phyloP scores from a whole-genome alignment of 2,329 filamentous ascomycete genomes.

The Claviceps africana region DNA sequence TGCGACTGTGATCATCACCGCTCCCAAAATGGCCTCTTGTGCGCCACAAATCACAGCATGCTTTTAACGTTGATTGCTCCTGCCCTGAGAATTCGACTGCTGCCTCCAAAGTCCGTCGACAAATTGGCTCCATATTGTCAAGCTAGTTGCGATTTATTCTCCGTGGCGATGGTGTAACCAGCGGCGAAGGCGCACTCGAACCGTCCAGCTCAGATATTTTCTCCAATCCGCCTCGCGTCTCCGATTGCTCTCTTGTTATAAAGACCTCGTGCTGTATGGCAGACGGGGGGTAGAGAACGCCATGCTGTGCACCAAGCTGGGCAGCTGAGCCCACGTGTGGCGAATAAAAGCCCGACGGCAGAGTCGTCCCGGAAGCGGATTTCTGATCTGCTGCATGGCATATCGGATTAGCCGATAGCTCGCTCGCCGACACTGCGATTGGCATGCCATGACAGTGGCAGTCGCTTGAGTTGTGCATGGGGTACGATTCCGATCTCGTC shows the following conservation, averaged over 20 bases:
- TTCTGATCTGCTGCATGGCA: conserved; percentile 6
- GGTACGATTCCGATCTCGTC: conserved; percentile 15
- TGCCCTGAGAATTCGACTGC: no score
- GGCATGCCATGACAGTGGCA: conserved; percentile 7
- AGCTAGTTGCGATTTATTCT: no score
- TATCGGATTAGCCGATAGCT: conserved; percentile 9
- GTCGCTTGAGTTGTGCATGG: conserved; percentile 15
- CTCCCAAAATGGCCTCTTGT: no score
- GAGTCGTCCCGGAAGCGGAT: conserved; percentile 4
- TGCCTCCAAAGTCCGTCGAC: no score
- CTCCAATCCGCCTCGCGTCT: not conserved
- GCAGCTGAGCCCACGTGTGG: not conserved
- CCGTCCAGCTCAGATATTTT: conserved; percentile 10
- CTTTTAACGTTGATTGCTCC: no score
- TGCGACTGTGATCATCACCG: no score
- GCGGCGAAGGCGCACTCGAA: not conserved
- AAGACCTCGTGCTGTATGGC: not conserved
- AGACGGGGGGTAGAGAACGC: not conserved
- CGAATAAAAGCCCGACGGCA: not conserved
- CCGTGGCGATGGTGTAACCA: no score
- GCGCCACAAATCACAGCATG: no score
- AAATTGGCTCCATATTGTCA: no score
- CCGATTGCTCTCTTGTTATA: not conserved
- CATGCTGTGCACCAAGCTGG: not conserved
- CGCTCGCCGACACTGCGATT: conserved; percentile 10